Percentiles rank a stretch among this genome's conserved stretches.
Conservation (phyloP, 768 basidiomycete genomes). For the Collybia sordida region DNA sequence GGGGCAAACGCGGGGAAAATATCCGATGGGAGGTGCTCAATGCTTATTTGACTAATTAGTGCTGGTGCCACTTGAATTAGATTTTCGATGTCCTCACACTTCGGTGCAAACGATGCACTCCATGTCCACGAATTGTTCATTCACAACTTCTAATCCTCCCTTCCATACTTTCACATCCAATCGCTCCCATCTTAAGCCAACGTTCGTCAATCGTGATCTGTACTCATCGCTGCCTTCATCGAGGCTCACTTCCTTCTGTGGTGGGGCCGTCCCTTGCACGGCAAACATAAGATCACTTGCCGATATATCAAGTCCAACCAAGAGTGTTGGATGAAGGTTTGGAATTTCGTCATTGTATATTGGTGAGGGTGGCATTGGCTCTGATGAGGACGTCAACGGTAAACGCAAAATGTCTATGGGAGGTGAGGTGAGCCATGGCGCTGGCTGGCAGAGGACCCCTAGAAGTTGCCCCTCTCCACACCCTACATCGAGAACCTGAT, state of each 20-base stretch:
- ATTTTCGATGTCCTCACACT: conserved; percentile 49
- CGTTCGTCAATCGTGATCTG: conserved; percentile 23
- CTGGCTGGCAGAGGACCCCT: conserved; percentile 66
- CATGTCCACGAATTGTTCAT: conserved; percentile 59
- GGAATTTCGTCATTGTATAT: conserved; percentile 45
- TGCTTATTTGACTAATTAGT: conserved; percentile 38
- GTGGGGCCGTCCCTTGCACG: conserved; percentile 43
- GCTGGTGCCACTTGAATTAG: background rate
- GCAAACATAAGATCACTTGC: conserved; percentile 55
- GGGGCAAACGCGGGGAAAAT: conserved; percentile 66
- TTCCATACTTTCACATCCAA: conserved; percentile 69
- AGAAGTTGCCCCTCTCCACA: conserved; percentile 84
- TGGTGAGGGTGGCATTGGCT: conserved; percentile 21
- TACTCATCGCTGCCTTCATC: conserved; percentile 20
- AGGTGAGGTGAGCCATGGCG: conserved; percentile 61
- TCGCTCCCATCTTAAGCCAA: conserved; percentile 63
- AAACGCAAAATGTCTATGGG: conserved; percentile 27
- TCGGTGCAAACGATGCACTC: conserved; percentile 80
- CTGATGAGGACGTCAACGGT: conserved; percentile 14
- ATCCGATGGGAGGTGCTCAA: conserved; percentile 72
- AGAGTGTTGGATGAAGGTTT: conserved; percentile 54
- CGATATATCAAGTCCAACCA: conserved; percentile 73
- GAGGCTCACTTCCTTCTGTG: conserved; percentile 18
- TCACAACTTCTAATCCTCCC: conserved; percentile 69
- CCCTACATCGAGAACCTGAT: conserved; percentile 77